Base-by-base conservation (phyloP, 192 early-diverging fungal species). In the Backusella liffmaniae region DNA sequence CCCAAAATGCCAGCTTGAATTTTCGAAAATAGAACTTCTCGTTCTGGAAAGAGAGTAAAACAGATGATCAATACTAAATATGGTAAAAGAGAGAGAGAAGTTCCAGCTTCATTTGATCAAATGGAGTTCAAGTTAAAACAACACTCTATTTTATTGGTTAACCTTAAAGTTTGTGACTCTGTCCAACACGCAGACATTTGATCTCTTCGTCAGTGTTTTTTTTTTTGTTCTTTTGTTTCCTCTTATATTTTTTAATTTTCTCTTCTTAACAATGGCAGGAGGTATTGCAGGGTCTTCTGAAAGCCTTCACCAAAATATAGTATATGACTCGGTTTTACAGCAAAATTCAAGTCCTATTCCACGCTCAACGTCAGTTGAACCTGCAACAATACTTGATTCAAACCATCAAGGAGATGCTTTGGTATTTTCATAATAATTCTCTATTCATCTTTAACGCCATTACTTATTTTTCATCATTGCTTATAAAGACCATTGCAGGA, bases 1-100 rank as follows among this genome's bases (percentile, higher is more conserved):
- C 62, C 4, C 89, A 86, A 4, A 75, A 83, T 23, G 73, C 79
- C 35, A 77, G 85, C 77, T 93, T 67, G 37, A 39, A 91, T 93
- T 78, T 72, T 79, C 70, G 44, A 66, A 69, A 66, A 51, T 18
- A 66, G 41, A 4, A 85, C 87, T 74, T 12, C 51, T 21, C 77
- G 70, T 8, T 78, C 75, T 36, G 87, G 86, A 16, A 76, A 79
- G 23, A 70, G 82, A 9, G 79, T 88, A 16, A 80, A 51, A 79
- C 84, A 4, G 88, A 91, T 44, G 42, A 13, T 44, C 12, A 15
- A 44, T 44, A 13, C 12, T 13, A 13, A 13, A 13, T 3, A 16
- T 44, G 4, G 15, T 44, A 44, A 16, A 44, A 16, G 37, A 12
- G 37, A 39, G 10, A 12, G 37, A 1, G 9, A 44, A 13, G 42